These are phyloP conservation scores for Akanthomyces uredinophilus DNA, from an alignment of 2,329 filamentous ascomycete species.

Conservation along the genomic window DNA sequence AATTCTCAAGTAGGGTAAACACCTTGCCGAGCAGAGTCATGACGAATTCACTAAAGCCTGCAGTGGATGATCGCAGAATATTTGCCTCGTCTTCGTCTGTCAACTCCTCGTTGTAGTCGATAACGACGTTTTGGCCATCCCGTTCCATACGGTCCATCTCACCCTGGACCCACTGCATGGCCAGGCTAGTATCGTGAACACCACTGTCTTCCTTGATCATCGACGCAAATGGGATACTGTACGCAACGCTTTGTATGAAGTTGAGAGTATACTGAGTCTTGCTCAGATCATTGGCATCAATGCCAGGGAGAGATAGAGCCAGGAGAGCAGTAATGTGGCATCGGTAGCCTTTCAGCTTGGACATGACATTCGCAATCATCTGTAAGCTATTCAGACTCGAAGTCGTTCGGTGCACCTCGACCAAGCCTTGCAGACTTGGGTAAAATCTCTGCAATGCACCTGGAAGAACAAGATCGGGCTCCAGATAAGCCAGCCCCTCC, in stretches of 20 bases:
- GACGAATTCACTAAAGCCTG: constrained; percentile 88
- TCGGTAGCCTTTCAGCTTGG: constrained; percentile 88
- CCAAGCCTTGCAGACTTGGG: constrained; percentile 89
- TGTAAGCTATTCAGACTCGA: constrained; percentile 89
- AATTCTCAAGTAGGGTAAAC: constrained; percentile 90
- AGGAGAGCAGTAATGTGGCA: constrained; percentile 92
- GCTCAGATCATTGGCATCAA: constrained; percentile 94
- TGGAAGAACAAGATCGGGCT: constrained; percentile 86
- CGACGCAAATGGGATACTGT: constrained; percentile 89
- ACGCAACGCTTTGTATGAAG: constrained; percentile 92
- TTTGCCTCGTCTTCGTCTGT: constrained; percentile 80
- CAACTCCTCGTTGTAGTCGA: constrained; percentile 79
- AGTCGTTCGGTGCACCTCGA: constrained; percentile 94
- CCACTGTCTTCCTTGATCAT: constrained; percentile 56
- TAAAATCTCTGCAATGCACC: constrained; percentile 95
- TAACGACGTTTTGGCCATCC: constrained; percentile 76
- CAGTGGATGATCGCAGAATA: constrained; percentile 89
- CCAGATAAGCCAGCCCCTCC: constrained; percentile 82
- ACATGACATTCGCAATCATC: constrained; percentile 86
- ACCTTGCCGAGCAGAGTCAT: constrained; percentile 87
- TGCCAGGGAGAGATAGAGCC: constrained; percentile 88
- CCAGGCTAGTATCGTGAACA: constrained; percentile 68
- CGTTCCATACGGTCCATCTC: constrained; percentile 92
- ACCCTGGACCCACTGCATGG: constrained; percentile 87
- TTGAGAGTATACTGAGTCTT: constrained; percentile 93